Percentiles rank a stretch among this genome's conserved stretches.
These are phyloP conservation scores for Vanderwaltozyma polyspora DNA, from an alignment of 805 yeast species.

Conservation along the genomic window DNA sequence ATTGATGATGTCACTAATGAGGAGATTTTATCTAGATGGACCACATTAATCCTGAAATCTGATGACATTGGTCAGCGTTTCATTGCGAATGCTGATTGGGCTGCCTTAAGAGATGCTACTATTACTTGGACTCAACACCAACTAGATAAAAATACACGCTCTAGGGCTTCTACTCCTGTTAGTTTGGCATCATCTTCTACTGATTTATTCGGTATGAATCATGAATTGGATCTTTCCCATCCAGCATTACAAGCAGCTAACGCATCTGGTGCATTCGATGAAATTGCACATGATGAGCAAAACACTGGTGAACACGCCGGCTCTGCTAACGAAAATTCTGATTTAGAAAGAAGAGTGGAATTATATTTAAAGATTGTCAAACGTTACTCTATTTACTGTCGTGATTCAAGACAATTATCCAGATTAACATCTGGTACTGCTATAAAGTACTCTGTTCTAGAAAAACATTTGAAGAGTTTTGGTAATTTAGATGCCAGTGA, in stretches of 20 bases:
- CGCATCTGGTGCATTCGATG: constrained; percentile 30
- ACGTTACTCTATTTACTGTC: constrained; percentile 37
- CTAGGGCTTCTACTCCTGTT: neutral
- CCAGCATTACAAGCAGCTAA: constrained; percentile 30
- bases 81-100: constrained; percentile 79
- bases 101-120: constrained; percentile 71
- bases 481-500: constrained; percentile 29
- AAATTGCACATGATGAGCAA: constrained; percentile 7
- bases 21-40: constrained; percentile 50
- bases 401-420: constrained; percentile 36
- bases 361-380: constrained; percentile 47
- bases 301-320: constrained; percentile 1
- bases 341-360: constrained; percentile 33
- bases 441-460: constrained; percentile 31
- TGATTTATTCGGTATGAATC: neutral
- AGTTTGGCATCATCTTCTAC: neutral
- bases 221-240: constrained; percentile 13
- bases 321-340: constrained; percentile 1
- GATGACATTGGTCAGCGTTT: constrained; percentile 43
- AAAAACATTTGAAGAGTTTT: constrained; percentile 29
- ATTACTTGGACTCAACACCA: constrained; percentile 27
- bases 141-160: constrained; percentile 5
- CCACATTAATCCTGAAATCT: constrained; percentile 39
- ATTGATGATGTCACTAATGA: constrained; percentile 39
- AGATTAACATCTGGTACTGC: constrained; percentile 36